Base-by-base conservation (phyloP, 169 alveolate species). In the Cardiosporidium cionae region DNA sequence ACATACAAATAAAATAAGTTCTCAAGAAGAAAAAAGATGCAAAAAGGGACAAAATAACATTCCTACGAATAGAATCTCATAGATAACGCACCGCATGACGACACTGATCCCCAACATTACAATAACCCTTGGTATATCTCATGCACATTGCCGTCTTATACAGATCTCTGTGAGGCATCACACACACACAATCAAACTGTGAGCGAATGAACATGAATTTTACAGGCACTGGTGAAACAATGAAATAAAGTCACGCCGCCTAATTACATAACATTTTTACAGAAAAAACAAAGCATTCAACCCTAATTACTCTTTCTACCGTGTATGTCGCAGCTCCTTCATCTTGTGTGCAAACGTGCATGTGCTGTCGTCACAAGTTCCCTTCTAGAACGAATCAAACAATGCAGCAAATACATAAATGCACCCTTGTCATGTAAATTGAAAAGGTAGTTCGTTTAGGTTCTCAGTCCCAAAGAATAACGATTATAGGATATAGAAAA, bases 121-220 rank as follows among this genome's bases (percentile, higher is more conserved):
- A 76, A 29, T 72, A 72, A 65, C 82, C 82, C 73, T 54, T 52
- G 52, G 52, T 71, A 73, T 74, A 76, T 65, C 62, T 68, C 28
- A 67, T 72, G 63, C 82, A 76, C 28, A 76, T 70, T 22, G 77
- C 73, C 29, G 82, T 76, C 37, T 76, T 76, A 72, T 76, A 76
- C 3, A 68, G 70, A 25, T 76, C 76, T 52, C 76, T 68, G 81
- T 53, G 31, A 44, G 27, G 32, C 9, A 22, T 27, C 29, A 44
- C 23, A 69, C 52, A 22, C 27, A 0, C 34, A 66, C 74, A 68
- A n/a, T 22, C 63, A 25, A 32, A 36, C 76, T 3, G 68, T 0
- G 9, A 62, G 68, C n/a, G n/a, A 27, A 27, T 35, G 29, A n/a
- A 5, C 25, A 70, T 68, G 70, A 68, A 29, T 52, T 52, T 1